A percentile compares a stretch with the other conserved stretches of the same genome.
These are phyloP conservation scores for Vigna angularis DNA, from an alignment of 306 rosid species.

Conservation along the genomic window DNA sequence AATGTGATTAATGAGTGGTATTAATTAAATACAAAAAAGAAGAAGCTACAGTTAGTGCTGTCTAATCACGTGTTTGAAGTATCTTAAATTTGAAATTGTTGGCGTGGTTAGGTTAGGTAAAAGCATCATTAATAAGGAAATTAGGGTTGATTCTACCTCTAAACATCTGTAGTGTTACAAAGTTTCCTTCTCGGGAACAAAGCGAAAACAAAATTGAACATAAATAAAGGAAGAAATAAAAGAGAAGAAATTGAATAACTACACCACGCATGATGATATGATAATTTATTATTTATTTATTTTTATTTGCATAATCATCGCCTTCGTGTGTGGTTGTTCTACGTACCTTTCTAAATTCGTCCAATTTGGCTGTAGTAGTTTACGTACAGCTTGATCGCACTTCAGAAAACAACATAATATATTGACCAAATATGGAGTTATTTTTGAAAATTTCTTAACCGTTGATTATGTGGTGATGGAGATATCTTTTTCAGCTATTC, in stretches of 20 bases:
- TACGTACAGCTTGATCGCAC: conserved; percentile 36
- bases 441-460: neutral
- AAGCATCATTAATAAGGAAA: conserved; percentile 36
- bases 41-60: conserved; percentile 34
- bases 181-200: conserved; percentile 8
- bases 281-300: too few species aligned
- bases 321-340: neutral
- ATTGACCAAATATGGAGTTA: neutral
- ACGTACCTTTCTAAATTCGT: conserved; percentile 13
- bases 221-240: neutral
- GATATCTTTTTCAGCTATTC: conserved; percentile 8
- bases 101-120: conserved; percentile 43
- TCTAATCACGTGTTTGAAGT: conserved; percentile 38
- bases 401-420: conserved; percentile 7
- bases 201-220: neutral
- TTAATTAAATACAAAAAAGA: neutral
- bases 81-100: conserved; percentile 32
- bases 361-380: conserved; percentile 18
- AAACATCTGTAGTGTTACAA: neutral
- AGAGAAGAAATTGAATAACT: neutral
- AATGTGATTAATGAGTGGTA: neutral
- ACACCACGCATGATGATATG: neutral
- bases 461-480: neutral
- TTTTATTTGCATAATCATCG: neutral
- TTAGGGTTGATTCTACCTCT: conserved; percentile 10